Base-by-base conservation (phyloP, 352 stramenopile genomes). In the Globisporangium canariense region DNA sequence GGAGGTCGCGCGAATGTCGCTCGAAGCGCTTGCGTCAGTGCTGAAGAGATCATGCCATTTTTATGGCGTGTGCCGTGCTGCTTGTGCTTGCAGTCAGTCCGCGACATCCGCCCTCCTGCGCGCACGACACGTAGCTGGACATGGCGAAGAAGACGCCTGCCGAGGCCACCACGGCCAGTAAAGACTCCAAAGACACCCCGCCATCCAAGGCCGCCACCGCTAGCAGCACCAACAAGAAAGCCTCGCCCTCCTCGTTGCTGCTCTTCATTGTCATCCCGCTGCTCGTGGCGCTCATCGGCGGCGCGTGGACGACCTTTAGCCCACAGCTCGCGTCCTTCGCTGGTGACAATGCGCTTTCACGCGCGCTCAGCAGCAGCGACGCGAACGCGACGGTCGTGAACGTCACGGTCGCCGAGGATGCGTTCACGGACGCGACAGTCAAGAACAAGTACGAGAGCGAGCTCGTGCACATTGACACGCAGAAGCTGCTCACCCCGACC, bases 371-470 rank as follows among this genome's bases (percentile, higher is more conserved):
- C 32, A 36, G 32, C 2, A 50, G 58, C 60, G 46, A 50, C 40
- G 16, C n/a, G 25, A 53, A 55, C 50, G 8, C 28, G n/a, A 56
- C 28, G 25, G 30, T 25, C 38, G 4, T 20, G 13, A 45, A 60
- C 18, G 46, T 49, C 20, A 16, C 52, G 38, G 54, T 47, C 54
- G 36, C 32, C 38, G 50, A 52, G 28, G 40, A 49, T 20, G 16
- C n/a, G 64, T 13, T 62, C 50, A 49, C 46, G 65, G 49, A 66
- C 67, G 28, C 65, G 22, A 22, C 52, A 45, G 36, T 86, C 9
- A 65, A 64, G 14, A 61, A 81, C 67, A 89, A 88, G 61, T 88
- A 91, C 67, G 62, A 66, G 32, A 91, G 79, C 61, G 71, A 89
- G 20, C 8, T 88, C 30, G 68, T 86, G 56, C 67, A 67, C 40